Conservation (phyloP, 1,284 basidiomycete species). For the Neotropicomus parvogracilis region DNA sequence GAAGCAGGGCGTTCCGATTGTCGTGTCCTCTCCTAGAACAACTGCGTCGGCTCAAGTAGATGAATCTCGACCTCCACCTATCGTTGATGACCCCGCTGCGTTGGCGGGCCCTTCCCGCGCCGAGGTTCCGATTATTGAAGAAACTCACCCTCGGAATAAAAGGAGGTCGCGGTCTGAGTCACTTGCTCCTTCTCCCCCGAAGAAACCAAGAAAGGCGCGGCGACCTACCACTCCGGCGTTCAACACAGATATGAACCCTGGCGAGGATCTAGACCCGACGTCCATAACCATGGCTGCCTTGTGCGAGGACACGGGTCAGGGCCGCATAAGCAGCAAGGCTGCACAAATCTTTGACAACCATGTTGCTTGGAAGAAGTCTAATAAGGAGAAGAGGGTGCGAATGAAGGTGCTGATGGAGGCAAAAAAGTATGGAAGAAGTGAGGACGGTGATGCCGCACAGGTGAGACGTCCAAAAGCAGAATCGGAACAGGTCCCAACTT, state of each 20-base stretch:
- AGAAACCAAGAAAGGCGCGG: slow-evolving; percentile 29
- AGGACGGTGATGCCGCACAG: slow-evolving; percentile 33
- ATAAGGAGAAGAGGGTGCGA: slow-evolving; percentile 57
- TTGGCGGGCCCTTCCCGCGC: neutral
- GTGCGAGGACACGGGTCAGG: slow-evolving; percentile 69
- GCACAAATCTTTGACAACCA: slow-evolving; percentile 65
- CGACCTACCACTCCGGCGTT: slow-evolving; percentile 50
- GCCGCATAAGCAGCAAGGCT: slow-evolving; percentile 70
- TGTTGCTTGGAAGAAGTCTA: slow-evolving; percentile 61
- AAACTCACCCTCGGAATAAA: slow-evolving; percentile 4
- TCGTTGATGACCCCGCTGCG: slow-evolving; percentile 3
- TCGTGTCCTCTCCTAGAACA: slow-evolving; percentile 19
- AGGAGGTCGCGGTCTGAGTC: slow-evolving; percentile 18
- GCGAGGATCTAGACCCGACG: slow-evolving; percentile 74
- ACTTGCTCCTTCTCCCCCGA: slow-evolving; percentile 8
- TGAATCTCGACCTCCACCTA: neutral
- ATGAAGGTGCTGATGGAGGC: slow-evolving; percentile 63
- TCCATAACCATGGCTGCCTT: slow-evolving; percentile 72
- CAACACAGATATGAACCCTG: slow-evolving; percentile 57
- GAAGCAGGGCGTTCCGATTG: slow-evolving; percentile 21
- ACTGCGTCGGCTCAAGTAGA: neutral
- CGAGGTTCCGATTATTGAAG: slow-evolving; percentile 8
- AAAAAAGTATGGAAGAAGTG: slow-evolving; percentile 65
- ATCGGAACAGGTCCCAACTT: slow-evolving; percentile 7
- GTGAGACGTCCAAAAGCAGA: slow-evolving; percentile 18